Evolutionary conservation across 2,329 filamentous ascomycete genomes (phyloP).

Genomic region (Fusarium temperatum): DNA sequence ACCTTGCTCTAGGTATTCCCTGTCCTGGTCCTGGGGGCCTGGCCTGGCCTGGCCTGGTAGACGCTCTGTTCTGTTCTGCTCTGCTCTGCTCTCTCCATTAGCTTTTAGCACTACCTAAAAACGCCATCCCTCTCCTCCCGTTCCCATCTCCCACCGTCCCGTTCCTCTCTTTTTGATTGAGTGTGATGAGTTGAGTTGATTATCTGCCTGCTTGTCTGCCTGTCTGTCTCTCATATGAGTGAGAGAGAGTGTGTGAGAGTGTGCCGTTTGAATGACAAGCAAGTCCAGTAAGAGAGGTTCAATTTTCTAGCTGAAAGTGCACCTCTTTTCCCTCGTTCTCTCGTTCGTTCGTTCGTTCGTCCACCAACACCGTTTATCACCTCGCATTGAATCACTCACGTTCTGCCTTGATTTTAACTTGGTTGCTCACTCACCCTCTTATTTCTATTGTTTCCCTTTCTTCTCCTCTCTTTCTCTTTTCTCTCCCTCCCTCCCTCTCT

Average conservation of each 20-base stretch:
- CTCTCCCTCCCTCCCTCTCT: constrained; percentile 12
- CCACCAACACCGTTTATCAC: not conserved
- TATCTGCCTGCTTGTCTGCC: not conserved
- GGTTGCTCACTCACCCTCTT: constrained; percentile 8
- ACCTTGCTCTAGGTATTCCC: not conserved
- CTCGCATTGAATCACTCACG: constrained; percentile 16
- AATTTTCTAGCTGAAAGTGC: constrained; percentile 17
- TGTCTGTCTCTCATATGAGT: not conserved
- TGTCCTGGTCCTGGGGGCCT: not conserved
- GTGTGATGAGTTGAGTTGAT: not conserved
- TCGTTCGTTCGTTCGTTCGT: constrained; percentile 3
- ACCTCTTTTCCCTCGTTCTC: constrained; percentile 19
- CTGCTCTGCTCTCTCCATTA: not conserved
- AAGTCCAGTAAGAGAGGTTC: not conserved
- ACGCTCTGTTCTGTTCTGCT: not conserved
- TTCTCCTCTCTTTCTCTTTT: not conserved
- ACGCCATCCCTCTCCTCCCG: constrained; percentile 20
- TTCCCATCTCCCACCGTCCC: not conserved
- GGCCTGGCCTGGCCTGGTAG: not conserved
- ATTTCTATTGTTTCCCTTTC: not conserved
- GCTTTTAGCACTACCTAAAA: constrained; percentile 24
- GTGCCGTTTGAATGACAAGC: not conserved
- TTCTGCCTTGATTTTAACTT: constrained; percentile 13
- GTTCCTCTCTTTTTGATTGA: not conserved
- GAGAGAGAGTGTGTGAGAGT: not conserved